Conservation (phyloP, 2,329 filamentous ascomycete species). For the Byssochlamys sp. region DNA sequence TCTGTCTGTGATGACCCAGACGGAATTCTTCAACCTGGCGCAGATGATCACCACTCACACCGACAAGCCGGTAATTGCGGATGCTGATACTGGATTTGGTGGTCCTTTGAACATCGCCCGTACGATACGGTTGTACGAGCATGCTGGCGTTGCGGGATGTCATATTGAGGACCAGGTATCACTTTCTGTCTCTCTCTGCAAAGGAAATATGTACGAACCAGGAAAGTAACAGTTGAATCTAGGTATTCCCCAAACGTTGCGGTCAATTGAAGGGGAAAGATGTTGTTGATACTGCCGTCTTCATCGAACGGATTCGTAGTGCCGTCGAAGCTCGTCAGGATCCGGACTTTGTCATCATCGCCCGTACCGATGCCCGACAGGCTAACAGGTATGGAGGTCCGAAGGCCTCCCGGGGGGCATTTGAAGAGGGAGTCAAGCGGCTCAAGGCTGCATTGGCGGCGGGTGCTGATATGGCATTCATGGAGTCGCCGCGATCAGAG, state of each 20-base stretch:
- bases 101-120: constrained; percentile 31
- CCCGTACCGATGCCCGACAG: constrained; percentile 54
- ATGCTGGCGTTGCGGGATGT: constrained; percentile 48
- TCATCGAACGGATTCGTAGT: constrained; percentile 48
- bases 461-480: constrained; percentile 10
- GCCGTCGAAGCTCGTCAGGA: constrained; percentile 43
- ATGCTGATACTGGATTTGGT: constrained; percentile 18
- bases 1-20: constrained; percentile 34
- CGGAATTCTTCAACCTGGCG: constrained; percentile 37
- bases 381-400: constrained; percentile 39
- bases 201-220: not conserved
- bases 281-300: constrained; percentile 45
- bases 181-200: constrained; percentile 15
- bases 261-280: constrained; percentile 55
- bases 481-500: constrained; percentile 14
- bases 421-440: constrained; percentile 44
- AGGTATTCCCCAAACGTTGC: constrained; percentile 45
- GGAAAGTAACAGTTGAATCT: not conserved
- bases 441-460: constrained; percentile 40
- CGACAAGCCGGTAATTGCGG: constrained; percentile 18
- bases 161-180: constrained; percentile 56
- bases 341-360: constrained; percentile 55
- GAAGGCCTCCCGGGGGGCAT: not conserved
- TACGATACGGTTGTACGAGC: constrained; percentile 45
- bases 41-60: constrained; percentile 38